phyloP scores from a whole-genome alignment of 805 yeast species.

The Ogataea minuta region DNA sequence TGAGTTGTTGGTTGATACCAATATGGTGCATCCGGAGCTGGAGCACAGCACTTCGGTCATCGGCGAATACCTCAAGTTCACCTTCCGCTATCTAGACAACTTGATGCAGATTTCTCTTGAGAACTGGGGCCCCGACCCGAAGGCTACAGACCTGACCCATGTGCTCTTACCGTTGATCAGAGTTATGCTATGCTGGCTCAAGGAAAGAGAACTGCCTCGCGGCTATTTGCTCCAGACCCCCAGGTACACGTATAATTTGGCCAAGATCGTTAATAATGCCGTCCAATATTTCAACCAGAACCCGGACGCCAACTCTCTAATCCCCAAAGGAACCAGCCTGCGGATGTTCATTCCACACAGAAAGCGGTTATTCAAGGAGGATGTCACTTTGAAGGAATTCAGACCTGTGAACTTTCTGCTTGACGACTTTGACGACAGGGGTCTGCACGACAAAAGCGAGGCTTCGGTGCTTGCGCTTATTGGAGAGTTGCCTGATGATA shows the following conservation, averaged over 20 bases:
- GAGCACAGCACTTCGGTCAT: constrained; percentile 26
- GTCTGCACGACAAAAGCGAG: constrained; percentile 37
- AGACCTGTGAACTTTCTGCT: constrained; percentile 51
- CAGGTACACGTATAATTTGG: constrained; percentile 17
- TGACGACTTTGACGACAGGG: constrained; percentile 60
- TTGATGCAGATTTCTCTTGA: constrained; percentile 28
- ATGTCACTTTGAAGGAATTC: constrained; percentile 60
- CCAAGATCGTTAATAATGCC: constrained; percentile 23
- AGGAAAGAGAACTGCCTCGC: constrained; percentile 43
- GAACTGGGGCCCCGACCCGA: constrained; percentile 24
- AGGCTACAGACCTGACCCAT: constrained; percentile 23
- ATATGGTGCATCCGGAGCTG: constrained; percentile 24
- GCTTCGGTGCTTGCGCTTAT: constrained; percentile 31
- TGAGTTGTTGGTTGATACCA: constrained; percentile 31
- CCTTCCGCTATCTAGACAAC: constrained; percentile 39
- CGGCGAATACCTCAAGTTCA: constrained; percentile 37
- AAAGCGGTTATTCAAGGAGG: constrained; percentile 59
- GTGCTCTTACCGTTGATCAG: constrained; percentile 42
- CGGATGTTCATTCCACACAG: constrained; percentile 43
- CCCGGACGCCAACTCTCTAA: constrained; percentile 8
- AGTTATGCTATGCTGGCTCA: constrained; percentile 56
- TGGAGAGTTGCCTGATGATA: constrained; percentile 32
- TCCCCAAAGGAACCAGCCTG: constrained; percentile 1
- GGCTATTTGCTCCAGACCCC: constrained; percentile 28
- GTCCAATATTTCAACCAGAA: constrained; percentile 15